Evolutionary conservation across 1,284 basidiomycete genomes (phyloP), one percentile per base, ranked within the genome.

Genomic region (Microbotryum silenes-acaulis): DNA sequence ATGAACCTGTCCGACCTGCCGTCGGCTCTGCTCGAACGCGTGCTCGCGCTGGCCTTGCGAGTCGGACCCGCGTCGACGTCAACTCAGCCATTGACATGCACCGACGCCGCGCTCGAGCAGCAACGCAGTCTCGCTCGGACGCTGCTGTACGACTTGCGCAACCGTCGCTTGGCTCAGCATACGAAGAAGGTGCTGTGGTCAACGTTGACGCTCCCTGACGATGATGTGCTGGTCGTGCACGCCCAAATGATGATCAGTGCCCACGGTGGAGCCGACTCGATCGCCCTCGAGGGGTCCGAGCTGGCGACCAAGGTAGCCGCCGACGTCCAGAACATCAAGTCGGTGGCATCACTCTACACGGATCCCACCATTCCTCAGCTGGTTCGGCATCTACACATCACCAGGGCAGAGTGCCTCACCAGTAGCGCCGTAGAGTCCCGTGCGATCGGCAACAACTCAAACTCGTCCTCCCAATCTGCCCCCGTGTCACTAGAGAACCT

Each of bases 21-120:
- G n/a, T n/a, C n/a, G 25, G 4, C n/a, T 53, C 6, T 62, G 16
- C 59, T 66, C 45, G 52, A 61, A 46, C 64, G 60, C 37, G 60
- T 66, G 58, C 33, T 68, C 31, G 10, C n/a, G 37, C 16, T 18
- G 6, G 37, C 37, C 14, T 18, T 42, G 16, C 37, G 37, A 42
- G 16, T 42, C 16, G 37, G 16, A 42, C 37, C 16, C 14, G 37
- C 37, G 37, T 42, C 37, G 14, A 4, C 12, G 37, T 42, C 37
- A 31, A 10, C 31, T 31, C 31, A 6, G 27, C 27, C 27, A 27
- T 27, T 27, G 27, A 27, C 27, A 27, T 27, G 27, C 27, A 6
- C 27, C 37, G 12, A 37, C 37, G 37, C 12, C 37, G 37, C 12
- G 10, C 37, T 37, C 37, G 37, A 37, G 37, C 12, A 18, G 37